Conservation (phyloP, 257 asterid genomes). For the Forsythia viridissima region DNA sequence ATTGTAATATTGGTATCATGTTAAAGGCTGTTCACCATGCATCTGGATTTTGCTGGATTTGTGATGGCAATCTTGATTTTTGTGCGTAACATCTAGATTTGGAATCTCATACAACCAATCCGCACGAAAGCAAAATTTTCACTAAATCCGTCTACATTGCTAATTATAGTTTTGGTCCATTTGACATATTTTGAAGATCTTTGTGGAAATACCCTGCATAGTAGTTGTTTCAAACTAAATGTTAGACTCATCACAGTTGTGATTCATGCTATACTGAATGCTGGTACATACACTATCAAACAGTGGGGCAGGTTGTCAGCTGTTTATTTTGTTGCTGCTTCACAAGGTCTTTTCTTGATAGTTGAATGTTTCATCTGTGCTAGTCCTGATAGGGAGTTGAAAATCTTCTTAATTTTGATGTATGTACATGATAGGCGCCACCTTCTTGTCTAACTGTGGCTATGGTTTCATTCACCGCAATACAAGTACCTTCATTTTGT, state of each 20-base stretch:
- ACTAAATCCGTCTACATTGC: background rate
- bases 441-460: background rate
- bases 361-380: too few relatives aligned
- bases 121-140: background rate
- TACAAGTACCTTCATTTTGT: background rate
- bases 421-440: background rate
- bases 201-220: background rate
- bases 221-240: slow-evolving; percentile 5
- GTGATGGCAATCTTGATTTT: background rate
- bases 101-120: background rate
- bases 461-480: background rate
- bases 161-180: slow-evolving; percentile 7
- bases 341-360: background rate
- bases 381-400: slow-evolving; percentile 3
- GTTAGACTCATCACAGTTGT: slow-evolving; percentile 8
- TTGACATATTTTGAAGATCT: background rate
- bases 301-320: background rate
- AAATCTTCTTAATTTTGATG: background rate
- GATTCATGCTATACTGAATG: background rate
- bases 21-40: slow-evolving; percentile 11
- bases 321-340: background rate
- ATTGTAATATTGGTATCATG: background rate
- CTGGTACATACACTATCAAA: background rate
- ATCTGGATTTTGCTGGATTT: slow-evolving; percentile 1
- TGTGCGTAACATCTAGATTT: background rate